Conservation (phyloP, 495 filamentous ascomycete genomes). For the Bryoglossum gracile region DNA sequence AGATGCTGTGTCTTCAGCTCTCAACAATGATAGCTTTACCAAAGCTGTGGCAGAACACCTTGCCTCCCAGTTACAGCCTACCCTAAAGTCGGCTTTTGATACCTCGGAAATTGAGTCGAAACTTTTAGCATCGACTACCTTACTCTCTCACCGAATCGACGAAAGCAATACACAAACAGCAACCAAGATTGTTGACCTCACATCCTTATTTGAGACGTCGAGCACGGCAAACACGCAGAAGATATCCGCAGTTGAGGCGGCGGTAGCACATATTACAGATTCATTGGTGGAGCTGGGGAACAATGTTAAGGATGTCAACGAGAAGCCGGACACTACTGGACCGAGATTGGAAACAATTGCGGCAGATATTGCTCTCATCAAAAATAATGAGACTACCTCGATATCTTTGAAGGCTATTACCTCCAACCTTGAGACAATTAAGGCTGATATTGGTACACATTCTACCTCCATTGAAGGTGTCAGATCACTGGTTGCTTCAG, state of each 20-base stretch:
- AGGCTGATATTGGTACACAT: conserved; percentile 20
- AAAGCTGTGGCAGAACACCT: conserved; percentile 22
- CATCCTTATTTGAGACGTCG: conserved; percentile 10
- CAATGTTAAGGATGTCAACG: conserved; percentile 19
- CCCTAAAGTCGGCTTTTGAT: conserved; percentile 21
- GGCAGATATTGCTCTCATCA: conserved; percentile 14
- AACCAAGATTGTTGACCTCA: conserved; percentile 15
- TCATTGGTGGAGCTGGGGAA: conserved; percentile 16
- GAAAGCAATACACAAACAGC: conserved; percentile 12
- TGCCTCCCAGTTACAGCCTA: conserved; percentile 19
- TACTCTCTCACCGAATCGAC: conserved; percentile 18
- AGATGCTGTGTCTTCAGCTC: conserved; percentile 20
- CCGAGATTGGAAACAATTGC: too few relatives aligned
- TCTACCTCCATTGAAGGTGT: too few relatives aligned
- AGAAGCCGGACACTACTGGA: conserved; percentile 15
- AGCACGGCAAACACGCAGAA: conserved; percentile 14
- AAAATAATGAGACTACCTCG: conserved; percentile 11
- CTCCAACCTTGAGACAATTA: conserved; percentile 16
- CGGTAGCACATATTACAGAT: conserved; percentile 18
- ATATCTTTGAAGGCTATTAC: conserved; percentile 12
- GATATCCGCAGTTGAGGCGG: conserved; percentile 19
- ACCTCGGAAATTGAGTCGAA: conserved; percentile 19
- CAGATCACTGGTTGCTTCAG: too few relatives aligned
- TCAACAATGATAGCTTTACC: conserved; percentile 23
- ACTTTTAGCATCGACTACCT: conserved; percentile 13